A percentile compares a stretch with the other conserved stretches of the same genome.
These are phyloP conservation scores for Drosera spatulata DNA, from an alignment of 179 eudicot species.

Conservation along the genomic window DNA sequence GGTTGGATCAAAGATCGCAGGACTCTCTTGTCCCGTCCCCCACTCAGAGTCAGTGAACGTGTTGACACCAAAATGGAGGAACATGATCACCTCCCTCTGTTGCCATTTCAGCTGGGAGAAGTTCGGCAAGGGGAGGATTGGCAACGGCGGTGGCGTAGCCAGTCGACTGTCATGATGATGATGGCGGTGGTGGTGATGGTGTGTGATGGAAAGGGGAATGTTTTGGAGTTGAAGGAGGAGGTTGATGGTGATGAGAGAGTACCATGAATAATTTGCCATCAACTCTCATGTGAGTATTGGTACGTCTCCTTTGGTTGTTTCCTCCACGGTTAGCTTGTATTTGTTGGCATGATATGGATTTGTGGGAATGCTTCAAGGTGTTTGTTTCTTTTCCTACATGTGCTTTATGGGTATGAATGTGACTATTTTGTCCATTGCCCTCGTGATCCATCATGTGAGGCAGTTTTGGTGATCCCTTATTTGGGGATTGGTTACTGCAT, in stretches of 20 bases:
- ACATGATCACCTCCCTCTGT: slow-evolving; percentile 80
- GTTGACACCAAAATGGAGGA: slow-evolving; percentile 93
- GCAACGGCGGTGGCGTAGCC: slow-evolving; percentile 56
- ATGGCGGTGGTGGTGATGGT: background rate
- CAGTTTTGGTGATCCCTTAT: too few relatives aligned
- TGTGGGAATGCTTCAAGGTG: too few relatives aligned
- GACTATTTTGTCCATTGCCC: too few relatives aligned
- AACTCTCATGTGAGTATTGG: too few relatives aligned
- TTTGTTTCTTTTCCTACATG: too few relatives aligned
- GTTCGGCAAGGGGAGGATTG: slow-evolving; percentile 67
- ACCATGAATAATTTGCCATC: too few relatives aligned
- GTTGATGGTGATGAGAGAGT: background rate
- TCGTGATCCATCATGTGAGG: too few relatives aligned
- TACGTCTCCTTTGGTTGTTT: too few relatives aligned
- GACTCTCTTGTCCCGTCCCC: slow-evolving; percentile 71
- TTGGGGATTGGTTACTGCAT: too few relatives aligned
- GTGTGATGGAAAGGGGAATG: background rate
- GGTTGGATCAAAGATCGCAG: slow-evolving; percentile 58
- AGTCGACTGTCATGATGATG: background rate
- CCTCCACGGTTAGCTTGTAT: too few relatives aligned
- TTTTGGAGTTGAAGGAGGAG: background rate
- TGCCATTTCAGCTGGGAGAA: slow-evolving; percentile 88
- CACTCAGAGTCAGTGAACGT: slow-evolving; percentile 76
- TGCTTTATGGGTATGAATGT: too few relatives aligned
- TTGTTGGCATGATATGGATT: too few relatives aligned